Evolutionary conservation across 129 eudicot species (phyloP).

Genomic region (Heracleum sosnowskyi): DNA sequence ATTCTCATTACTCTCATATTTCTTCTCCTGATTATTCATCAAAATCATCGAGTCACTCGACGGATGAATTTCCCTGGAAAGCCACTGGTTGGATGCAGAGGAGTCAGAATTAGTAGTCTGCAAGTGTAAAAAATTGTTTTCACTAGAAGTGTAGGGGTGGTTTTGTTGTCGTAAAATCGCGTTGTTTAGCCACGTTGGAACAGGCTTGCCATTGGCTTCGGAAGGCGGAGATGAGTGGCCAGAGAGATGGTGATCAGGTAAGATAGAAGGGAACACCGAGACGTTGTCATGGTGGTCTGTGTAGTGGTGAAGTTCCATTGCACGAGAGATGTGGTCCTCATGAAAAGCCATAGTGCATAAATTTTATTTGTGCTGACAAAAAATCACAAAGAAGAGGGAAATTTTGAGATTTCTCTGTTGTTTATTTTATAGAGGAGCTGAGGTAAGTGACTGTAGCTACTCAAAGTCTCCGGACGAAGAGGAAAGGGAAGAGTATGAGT

Average conservation of each 20-base stretch:
- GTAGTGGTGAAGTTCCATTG: constrained; percentile 63
- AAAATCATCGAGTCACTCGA: constrained; percentile 30
- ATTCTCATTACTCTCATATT: constrained; percentile 4
- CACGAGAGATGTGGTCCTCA: constrained; percentile 59
- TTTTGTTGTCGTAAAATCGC: constrained; percentile 51
- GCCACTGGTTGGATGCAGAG: constrained; percentile 61
- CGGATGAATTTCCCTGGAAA: constrained; percentile 32
- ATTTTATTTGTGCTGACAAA: too few relatives aligned
- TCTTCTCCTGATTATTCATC: constrained; percentile 24
- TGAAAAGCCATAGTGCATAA: constrained; percentile 41
- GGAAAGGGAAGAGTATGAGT: neutral
- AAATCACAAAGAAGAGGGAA: neutral
- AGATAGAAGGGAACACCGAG: constrained; percentile 16
- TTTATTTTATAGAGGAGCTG: neutral
- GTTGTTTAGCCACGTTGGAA: constrained; percentile 44
- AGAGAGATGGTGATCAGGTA: constrained; percentile 19
- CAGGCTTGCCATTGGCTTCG: constrained; percentile 14
- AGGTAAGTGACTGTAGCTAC: constrained; percentile 5
- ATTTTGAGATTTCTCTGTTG: neutral
- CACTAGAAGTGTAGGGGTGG: constrained; percentile 23
- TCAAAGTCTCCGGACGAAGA: neutral
- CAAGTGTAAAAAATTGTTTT: constrained; percentile 33
- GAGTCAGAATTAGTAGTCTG: constrained; percentile 54
- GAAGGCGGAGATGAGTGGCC: constrained; percentile 19
- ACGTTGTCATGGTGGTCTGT: constrained; percentile 42